A percentile compares a stretch with the other conserved stretches of the same genome.
These are phyloP conservation scores for Syzygium syzygioides DNA, from an alignment of 441 rosid species.

Conservation along the genomic window DNA sequence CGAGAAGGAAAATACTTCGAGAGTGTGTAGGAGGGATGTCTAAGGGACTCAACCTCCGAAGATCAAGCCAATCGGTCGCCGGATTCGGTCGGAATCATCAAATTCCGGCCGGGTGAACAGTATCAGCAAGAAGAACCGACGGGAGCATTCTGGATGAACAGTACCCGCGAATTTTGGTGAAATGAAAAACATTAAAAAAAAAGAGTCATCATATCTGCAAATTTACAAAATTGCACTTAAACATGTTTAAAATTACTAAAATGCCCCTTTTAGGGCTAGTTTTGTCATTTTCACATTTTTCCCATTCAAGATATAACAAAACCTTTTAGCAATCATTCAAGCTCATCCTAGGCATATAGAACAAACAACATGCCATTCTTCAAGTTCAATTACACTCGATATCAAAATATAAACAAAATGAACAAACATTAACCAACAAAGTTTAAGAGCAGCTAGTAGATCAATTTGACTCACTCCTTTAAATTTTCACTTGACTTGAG, in stretches of 20 bases:
- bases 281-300: background rate
- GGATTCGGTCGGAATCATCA: no score
- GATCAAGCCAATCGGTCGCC: no score
- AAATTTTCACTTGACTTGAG: background rate
- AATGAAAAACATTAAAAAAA: no score
- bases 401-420: background rate
- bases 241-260: background rate
- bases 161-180: no score
- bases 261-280: background rate
- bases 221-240: background rate
- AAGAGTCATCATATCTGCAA: background rate
- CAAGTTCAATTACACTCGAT: background rate
- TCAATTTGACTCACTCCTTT: background rate
- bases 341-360: background rate
- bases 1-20: no score
- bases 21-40: no score
- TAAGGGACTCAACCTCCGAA: no score
- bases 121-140: no score
- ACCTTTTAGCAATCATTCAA: background rate
- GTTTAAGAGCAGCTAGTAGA: background rate
- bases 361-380: background rate
- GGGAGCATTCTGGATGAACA: no score
- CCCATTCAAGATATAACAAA: background rate
- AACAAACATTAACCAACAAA: background rate
- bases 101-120: no score